Conservation (phyloP, 2,329 filamentous ascomycete species). For the Penicillium sp. region DNA sequence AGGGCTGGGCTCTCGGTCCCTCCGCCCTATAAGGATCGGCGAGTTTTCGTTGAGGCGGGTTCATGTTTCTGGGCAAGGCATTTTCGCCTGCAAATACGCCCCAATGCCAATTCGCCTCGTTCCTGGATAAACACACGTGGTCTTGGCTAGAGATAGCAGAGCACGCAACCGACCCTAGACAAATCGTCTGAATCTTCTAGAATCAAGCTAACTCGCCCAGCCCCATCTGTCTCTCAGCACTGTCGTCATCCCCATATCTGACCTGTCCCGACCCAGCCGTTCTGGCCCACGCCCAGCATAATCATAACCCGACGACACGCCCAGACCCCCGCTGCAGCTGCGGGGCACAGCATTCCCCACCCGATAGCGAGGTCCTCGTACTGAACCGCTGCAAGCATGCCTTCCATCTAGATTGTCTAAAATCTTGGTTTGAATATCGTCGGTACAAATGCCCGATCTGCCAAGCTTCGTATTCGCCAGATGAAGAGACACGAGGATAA, state of each 20-base stretch:
- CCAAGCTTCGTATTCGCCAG: conserved; percentile 27
- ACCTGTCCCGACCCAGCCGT: conserved; percentile 20
- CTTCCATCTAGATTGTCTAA: conserved; percentile 30
- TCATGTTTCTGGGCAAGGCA: conserved; percentile 2
- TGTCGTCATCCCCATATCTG: conserved; percentile 23
- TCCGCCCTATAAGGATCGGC: conserved; percentile 4
- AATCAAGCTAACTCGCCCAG: conserved; percentile 20
- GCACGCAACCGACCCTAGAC: neutral
- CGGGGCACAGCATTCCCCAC: conserved; percentile 1
- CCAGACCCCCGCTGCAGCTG: neutral
- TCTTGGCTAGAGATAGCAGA: neutral
- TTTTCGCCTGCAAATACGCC: neutral
- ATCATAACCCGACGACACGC: conserved; percentile 1
- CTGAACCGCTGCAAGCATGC: conserved; percentile 31
- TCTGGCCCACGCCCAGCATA: conserved; percentile 11
- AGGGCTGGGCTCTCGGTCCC: conserved; percentile 6
- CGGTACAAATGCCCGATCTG: conserved; percentile 33
- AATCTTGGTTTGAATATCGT: conserved; percentile 31
- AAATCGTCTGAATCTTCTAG: neutral
- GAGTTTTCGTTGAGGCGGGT: neutral
- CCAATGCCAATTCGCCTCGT: neutral
- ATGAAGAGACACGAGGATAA: conserved; percentile 7
- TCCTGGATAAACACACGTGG: neutral
- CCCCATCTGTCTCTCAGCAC: conserved; percentile 30
- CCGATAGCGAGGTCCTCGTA: conserved; percentile 20